These are phyloP conservation scores for Fusarium luffae DNA, from an alignment of 2,329 filamentous ascomycete genomes.

Conservation along the genomic window DNA sequence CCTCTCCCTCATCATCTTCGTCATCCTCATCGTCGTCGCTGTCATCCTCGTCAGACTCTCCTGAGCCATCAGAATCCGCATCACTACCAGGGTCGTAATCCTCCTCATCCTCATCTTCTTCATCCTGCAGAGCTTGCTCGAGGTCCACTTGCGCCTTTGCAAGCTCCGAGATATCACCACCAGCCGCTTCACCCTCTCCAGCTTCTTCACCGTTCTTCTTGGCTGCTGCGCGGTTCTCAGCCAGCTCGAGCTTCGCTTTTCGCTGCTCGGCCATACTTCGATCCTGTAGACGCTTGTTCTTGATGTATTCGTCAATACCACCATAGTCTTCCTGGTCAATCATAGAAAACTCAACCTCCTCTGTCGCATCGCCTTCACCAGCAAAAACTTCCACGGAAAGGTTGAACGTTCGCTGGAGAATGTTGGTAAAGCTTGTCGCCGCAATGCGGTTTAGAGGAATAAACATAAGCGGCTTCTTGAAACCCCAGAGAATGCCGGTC, in stretches of 20 bases:
- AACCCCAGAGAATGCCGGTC: slow-evolving; percentile 75
- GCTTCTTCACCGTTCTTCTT: slow-evolving; percentile 58
- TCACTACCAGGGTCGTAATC: slow-evolving; percentile 74
- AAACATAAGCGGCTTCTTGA: slow-evolving; percentile 76
- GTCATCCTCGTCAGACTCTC: slow-evolving; percentile 64
- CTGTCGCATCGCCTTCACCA: slow-evolving; percentile 59
- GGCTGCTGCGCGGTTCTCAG: slow-evolving; percentile 63
- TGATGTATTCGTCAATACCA: slow-evolving; percentile 72
- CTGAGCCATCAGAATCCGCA: slow-evolving; percentile 68
- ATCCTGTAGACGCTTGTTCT: slow-evolving; percentile 70
- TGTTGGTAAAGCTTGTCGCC: slow-evolving; percentile 74
- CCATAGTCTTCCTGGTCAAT: slow-evolving; percentile 75
- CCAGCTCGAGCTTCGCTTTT: slow-evolving; percentile 71
- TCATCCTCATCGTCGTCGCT: slow-evolving; percentile 56
- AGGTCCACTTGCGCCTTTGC: slow-evolving; percentile 62
- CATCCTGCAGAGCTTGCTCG: slow-evolving; percentile 66
- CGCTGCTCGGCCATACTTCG: slow-evolving; percentile 75
- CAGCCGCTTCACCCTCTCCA: slow-evolving; percentile 50
- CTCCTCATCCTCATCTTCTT: slow-evolving; percentile 73
- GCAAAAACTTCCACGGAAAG: slow-evolving; percentile 70
- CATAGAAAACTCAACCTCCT: slow-evolving; percentile 76
- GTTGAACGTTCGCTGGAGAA: slow-evolving; percentile 76
- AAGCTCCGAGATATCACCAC: slow-evolving; percentile 59
- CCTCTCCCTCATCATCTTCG: slow-evolving; percentile 53
- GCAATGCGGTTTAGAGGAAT: slow-evolving; percentile 69